Evolutionary conservation across 768 basidiomycete species (phyloP).

Genomic region (Hygrophoropsis aurantiaca): DNA sequence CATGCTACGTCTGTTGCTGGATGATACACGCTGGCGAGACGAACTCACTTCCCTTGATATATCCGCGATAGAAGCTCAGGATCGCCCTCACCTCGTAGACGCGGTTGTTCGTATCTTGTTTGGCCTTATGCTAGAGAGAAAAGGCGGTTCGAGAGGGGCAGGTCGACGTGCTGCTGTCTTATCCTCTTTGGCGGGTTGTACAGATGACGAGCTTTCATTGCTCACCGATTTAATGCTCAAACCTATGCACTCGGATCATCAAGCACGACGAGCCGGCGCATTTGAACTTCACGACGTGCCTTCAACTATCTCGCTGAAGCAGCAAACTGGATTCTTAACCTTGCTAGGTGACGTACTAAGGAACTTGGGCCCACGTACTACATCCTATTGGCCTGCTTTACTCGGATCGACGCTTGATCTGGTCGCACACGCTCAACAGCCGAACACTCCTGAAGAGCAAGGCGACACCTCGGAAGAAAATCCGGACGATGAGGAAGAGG

Average conservation of each 20-base stretch:
- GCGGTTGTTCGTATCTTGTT: constrained; percentile 76
- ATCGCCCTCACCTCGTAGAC: constrained; percentile 67
- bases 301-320: constrained; percentile 48
- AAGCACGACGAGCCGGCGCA: constrained; percentile 16
- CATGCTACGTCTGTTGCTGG: constrained; percentile 68
- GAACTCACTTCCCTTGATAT: constrained; percentile 74
- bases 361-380: constrained; percentile 74
- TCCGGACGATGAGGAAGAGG: constrained; percentile 36
- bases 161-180: constrained; percentile 76
- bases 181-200: constrained; percentile 65
- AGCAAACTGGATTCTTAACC: constrained; percentile 82
- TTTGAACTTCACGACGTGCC: constrained; percentile 33
- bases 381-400: constrained; percentile 71
- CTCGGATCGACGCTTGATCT: constrained; percentile 69
- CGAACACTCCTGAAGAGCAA: constrained; percentile 13
- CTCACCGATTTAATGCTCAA: constrained; percentile 87
- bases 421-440: constrained; percentile 59
- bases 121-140: constrained; percentile 83
- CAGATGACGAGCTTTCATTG: constrained; percentile 68
- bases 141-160: constrained; percentile 64
- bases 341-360: constrained; percentile 83
- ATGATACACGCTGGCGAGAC: constrained; percentile 89
- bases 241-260: constrained; percentile 50
- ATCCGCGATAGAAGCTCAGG: constrained; percentile 49
- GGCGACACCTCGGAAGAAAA: constrained; percentile 35